Conservation (phyloP, 495 filamentous ascomycete species). For the Talaromyces stipitatus region DNA sequence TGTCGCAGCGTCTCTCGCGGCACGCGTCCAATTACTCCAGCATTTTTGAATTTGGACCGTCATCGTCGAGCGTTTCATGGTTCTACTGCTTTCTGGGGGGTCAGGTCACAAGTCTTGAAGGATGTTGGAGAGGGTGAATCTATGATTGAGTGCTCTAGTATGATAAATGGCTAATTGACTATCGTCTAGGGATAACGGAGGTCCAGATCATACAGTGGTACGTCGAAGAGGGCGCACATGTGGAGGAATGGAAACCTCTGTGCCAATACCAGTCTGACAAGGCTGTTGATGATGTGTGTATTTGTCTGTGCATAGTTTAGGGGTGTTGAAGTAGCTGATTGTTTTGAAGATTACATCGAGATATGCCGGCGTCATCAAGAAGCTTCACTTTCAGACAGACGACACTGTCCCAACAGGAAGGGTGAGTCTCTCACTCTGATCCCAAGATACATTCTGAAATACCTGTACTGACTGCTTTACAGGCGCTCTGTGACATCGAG, state of each 20-base stretch:
- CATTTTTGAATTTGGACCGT: not conserved
- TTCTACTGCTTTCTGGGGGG: conserved; percentile 45
- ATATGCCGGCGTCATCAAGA: conserved; percentile 93
- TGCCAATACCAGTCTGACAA: conserved; percentile 99
- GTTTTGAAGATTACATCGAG: conserved; percentile 72
- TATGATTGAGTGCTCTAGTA: not conserved
- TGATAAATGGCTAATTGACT: not conserved
- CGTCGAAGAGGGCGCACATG: conserved; percentile 87
- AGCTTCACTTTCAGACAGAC: conserved; percentile 88
- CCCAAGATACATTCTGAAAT: not conserved
- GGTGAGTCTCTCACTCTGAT: conserved; percentile 17
- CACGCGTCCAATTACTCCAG: not conserved
- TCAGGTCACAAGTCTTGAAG: conserved; percentile 85
- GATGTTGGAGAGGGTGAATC: conserved; percentile 90
- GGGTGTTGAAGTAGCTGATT: not conserved
- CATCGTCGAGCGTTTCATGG: conserved; percentile 50
- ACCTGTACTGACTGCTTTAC: conserved; percentile 1
- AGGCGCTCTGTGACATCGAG: conserved; percentile 49
- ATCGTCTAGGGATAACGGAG: conserved; percentile 74
- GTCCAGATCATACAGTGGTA: conserved; percentile 99
- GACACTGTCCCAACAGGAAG: conserved; percentile 94
- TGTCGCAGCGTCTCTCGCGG: not conserved
- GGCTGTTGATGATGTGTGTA: conserved; percentile 77
- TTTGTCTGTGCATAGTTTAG: not conserved
- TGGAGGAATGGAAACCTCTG: conserved; percentile 95